Conservation (phyloP, 257 asterid species). For the Forsythia suspensa region DNA sequence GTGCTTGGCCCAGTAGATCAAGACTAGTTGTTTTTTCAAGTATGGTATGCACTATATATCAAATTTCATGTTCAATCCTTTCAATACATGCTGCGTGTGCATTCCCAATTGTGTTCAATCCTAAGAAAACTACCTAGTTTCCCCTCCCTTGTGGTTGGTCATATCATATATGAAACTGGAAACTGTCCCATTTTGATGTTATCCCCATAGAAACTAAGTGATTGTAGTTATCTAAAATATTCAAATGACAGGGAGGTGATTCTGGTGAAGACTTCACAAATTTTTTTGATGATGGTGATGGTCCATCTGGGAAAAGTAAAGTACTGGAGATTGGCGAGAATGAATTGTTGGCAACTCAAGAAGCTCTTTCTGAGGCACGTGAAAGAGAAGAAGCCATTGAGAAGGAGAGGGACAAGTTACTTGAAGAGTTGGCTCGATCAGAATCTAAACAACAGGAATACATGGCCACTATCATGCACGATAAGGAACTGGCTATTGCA, state of each 20-base stretch:
- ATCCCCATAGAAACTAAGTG: background rate
- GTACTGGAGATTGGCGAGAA: slow-evolving; percentile 23
- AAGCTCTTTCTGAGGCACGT: slow-evolving; percentile 29
- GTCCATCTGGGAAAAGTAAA: slow-evolving; percentile 20
- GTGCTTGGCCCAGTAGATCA: slow-evolving; percentile 23
- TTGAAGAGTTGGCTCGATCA: slow-evolving; percentile 35
- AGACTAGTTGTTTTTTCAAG: slow-evolving; percentile 24
- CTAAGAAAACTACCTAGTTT: background rate
- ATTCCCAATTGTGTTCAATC: no score
- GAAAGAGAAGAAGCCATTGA: slow-evolving; percentile 31
- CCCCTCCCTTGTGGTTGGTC: background rate
- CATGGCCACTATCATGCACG: slow-evolving; percentile 29
- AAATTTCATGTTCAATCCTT: background rate
- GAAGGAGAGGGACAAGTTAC: slow-evolving; percentile 34
- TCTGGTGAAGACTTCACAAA: slow-evolving; percentile 25
- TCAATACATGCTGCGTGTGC: no score
- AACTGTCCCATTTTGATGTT: background rate
- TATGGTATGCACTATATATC: slow-evolving; percentile 25
- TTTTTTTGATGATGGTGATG: slow-evolving; percentile 29
- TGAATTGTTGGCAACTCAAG: slow-evolving; percentile 28
- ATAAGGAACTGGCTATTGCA: slow-evolving; percentile 36
- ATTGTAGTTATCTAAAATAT: background rate
- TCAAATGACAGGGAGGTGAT: slow-evolving; percentile 27
- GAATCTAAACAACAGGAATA: slow-evolving; percentile 39
- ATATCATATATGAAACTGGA: background rate